Base-by-base conservation (phyloP, 108 stramenopile genomes). In the Cyclotella baltica region DNA sequence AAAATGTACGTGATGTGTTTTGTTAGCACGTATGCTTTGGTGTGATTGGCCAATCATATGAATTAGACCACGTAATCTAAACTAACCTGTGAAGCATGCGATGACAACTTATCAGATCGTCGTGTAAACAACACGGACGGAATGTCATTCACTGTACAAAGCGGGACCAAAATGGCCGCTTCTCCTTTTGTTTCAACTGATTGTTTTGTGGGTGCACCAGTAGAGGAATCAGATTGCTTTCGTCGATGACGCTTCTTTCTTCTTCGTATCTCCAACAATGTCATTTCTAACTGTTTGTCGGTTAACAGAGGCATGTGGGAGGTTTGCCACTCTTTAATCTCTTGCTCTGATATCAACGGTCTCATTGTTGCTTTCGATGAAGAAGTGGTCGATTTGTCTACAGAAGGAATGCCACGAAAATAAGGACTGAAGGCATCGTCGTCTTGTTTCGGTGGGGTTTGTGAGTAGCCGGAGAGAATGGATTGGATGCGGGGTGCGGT, bases 111-210 rank as follows among this genome's bases (percentile, higher is more conserved):
- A 4, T 71, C 57, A 3, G 97, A 91, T 72, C 97, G 85, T 46
- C 82, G 82, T 23, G 94, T 96, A 79, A 96, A 98, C 51, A 98
- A 77, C 38, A 98, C 67, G 16, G 95, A 96, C 9, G 95, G 91
- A 22, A 76, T 75, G 5, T 89, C 93, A 19, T 89, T 76, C 10
- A 88, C 90, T 37, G 83, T 90, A 59, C 92, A 89, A 13, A 97
- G 65, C 4, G 95, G 93, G 1, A 97, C 84, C 38, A 97, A 70
- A 10, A 97, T 89, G 9, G 94, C 91, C 0, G 97, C 95, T 69
- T 86, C 69, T 67, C 80, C 71, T 38, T 78, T 40, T 56, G 46
- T 27, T 1, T 11, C 28, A 30, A 15, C 63, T n/a, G 33, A 43
- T 58, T 63, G 2, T 56, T 65, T 62, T 62, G 35, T 77, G n/a